Evolutionary conservation across 768 basidiomycete species (phyloP), one percentile per base, ranked within the genome.

Genomic region (Hericium coralloides): DNA sequence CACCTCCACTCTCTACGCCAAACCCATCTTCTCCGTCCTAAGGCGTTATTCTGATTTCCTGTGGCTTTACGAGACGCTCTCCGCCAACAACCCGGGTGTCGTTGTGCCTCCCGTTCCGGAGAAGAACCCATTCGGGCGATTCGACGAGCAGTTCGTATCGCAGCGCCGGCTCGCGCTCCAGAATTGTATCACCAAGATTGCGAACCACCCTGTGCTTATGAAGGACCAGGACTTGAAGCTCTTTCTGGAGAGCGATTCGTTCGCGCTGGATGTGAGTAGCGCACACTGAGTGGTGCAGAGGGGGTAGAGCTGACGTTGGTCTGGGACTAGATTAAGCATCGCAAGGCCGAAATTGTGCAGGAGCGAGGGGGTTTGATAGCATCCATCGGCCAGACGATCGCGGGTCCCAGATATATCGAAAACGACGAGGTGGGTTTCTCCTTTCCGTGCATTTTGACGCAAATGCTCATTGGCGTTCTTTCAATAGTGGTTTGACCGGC

Each of bases 21-120:
- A 90, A 74, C 81, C 85, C 1, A 74, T 83, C 1, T 95, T 97
- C 69, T 95, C 94, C 2, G 97, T 98, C 53, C 83, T 99, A 1
- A 82, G 97, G n/a, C 85, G 97, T 36, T 99, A 97, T 71, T 93
- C 92, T 6, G 95, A 99, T 70, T 99, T 98, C 65, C 79, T 98
- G 18, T 98, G 97, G 97, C 72, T 99, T 1, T 97, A 91, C 69
- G 92, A 94, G 65, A 84, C 87, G 0, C 79, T 99, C 2, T 86
- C 85, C 0, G 68, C 72, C 63, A 98, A 98, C 70, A 98, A 98
- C 66, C 95, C 95, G 3, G 97, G 97, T 9, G 94, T 98, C 2
- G 88, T 98, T 39, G 93, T 99, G 0, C 97, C 97, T 8, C 95
- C 95, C 0, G 90, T 89, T 5, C 97, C 97, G 0, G 97, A 95